These are phyloP conservation scores for Mycena alexandri DNA, from an alignment of 768 basidiomycete genomes.

Conservation along the genomic window DNA sequence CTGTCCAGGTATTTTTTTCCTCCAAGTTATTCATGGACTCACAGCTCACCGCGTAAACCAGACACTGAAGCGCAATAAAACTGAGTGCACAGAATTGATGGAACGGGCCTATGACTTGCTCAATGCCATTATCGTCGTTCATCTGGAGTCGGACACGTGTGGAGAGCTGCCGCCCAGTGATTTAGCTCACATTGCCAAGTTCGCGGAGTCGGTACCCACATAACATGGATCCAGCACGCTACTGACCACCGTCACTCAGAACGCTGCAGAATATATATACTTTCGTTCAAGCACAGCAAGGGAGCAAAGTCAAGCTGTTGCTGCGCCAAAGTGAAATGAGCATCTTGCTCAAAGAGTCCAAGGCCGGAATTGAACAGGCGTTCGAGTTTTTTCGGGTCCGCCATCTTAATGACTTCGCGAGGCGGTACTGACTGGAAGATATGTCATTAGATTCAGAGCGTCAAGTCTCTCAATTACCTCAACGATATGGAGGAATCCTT, in stretches of 20 bases:
- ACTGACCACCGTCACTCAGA: not conserved
- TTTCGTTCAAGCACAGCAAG: not conserved
- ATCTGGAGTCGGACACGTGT: not conserved
- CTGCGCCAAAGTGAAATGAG: not conserved
- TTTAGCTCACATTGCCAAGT: not conserved
- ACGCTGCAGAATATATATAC: not conserved
- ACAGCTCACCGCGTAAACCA: not conserved
- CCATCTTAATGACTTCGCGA: too few species aligned
- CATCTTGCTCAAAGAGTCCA: not conserved
- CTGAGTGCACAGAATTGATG: conserved; percentile 1
- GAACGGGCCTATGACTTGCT: not conserved
- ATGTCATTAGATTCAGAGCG: not conserved
- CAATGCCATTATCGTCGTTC: not conserved
- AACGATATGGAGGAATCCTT: not conserved
- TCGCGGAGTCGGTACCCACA: conserved; percentile 1
- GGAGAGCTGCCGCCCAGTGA: not conserved
- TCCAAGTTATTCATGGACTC: too few species aligned
- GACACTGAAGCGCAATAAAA: conserved; percentile 2
- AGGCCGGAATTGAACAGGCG: not conserved
- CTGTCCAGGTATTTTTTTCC: not conserved
- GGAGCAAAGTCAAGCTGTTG: not conserved
- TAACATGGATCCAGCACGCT: too few species aligned
- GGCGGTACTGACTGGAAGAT: too few species aligned
- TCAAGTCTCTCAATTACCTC: not conserved
- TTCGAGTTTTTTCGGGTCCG: not conserved